Evolutionary conservation across 2,329 filamentous ascomycete species (phyloP), one percentile per base, ranked within the genome.

Genomic region (Claviceps sp.): DNA sequence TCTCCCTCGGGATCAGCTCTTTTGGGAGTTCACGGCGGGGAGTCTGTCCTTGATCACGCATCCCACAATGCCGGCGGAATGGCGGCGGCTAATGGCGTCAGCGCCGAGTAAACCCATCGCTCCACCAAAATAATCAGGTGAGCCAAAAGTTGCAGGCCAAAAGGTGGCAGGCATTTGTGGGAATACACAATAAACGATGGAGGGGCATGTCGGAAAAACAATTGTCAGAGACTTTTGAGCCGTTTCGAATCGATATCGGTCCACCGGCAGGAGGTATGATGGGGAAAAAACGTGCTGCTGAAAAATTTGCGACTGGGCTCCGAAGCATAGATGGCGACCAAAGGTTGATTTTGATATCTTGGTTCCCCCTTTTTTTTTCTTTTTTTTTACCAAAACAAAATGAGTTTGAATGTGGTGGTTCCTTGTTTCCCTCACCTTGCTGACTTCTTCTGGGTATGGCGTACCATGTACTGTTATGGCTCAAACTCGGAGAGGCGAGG

Each of bases 1-100:
- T 65, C 68, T 13, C 68, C 68, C 26, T 63, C 65, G 5, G 66
- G 43, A 4, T 48, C 41, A 13, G 47, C 46, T 52, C 40, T n/a
- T 14, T 24, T 18, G 9, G 42, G 36, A 36, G 20, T 16, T 8
- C 49, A 42, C 38, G 50, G 16, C 16, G 38, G 34, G 14, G 43
- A 44, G 26, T n/a, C 37, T 26, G 16, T 34, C 9, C 42, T 22
- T 34, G 47, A 43, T 14, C 50, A 48, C 13, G 16, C 47, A 6
- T 37, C 49, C 2, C 49, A 48, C 4, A 36, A n/a, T n/a, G 24
- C 49, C 44, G 58, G 58, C n/a, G 58, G 59, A 14, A 46, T 30
- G 7, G 36, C 47, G 8, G 20, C 52, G 30, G 38, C 56, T 6
- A 53, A 52, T 30, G 51, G 49, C 5, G 14, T 54, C 42, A 50